A percentile compares a stretch with the other conserved stretches of the same genome.
Evolutionary conservation across 768 basidiomycete species (phyloP).

Genomic region (Russula ochroleuca): DNA sequence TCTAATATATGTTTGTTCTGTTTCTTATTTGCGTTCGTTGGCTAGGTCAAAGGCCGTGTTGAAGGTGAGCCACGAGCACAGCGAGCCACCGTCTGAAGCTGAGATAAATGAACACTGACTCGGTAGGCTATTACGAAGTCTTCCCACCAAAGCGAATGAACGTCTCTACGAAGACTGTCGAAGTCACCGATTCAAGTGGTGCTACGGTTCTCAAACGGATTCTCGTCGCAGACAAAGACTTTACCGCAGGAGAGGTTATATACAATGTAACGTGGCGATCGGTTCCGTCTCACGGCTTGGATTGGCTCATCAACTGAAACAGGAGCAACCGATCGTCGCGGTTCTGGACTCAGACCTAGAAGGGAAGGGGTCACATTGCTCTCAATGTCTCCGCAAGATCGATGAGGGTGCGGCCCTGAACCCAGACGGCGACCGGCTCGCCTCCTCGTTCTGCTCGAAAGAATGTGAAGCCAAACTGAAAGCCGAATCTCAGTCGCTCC

Average conservation of each 20-base stretch:
- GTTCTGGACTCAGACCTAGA: constrained; percentile 70
- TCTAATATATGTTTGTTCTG: constrained; percentile 59
- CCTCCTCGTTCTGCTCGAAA: constrained; percentile 68
- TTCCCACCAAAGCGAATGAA: constrained; percentile 75
- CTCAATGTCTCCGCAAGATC: constrained; percentile 65
- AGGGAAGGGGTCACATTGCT: constrained; percentile 62
- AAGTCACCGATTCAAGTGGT: constrained; percentile 31
- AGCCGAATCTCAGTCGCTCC: constrained; percentile 58
- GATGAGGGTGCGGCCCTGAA: constrained; percentile 43
- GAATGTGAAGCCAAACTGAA: constrained; percentile 55
- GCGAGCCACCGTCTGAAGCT: constrained; percentile 24
- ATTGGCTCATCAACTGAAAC: constrained; percentile 7
- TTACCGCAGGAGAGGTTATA: constrained; percentile 66
- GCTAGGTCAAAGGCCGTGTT: constrained; percentile 59
- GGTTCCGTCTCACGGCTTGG: not conserved
- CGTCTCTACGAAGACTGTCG: constrained; percentile 51
- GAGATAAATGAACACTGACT: constrained; percentile 30
- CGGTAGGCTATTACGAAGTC: constrained; percentile 64
- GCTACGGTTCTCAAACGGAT: constrained; percentile 41
- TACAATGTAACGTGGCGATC: constrained; percentile 52
- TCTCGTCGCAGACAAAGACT: constrained; percentile 61
- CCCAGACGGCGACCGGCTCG: constrained; percentile 48
- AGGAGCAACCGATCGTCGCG: constrained; percentile 74
- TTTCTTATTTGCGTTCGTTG: constrained; percentile 28
- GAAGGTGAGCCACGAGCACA: constrained; percentile 60